Evolutionary conservation across 2,329 filamentous ascomycete species (phyloP).

Genomic region (Trichophyton equinum): DNA sequence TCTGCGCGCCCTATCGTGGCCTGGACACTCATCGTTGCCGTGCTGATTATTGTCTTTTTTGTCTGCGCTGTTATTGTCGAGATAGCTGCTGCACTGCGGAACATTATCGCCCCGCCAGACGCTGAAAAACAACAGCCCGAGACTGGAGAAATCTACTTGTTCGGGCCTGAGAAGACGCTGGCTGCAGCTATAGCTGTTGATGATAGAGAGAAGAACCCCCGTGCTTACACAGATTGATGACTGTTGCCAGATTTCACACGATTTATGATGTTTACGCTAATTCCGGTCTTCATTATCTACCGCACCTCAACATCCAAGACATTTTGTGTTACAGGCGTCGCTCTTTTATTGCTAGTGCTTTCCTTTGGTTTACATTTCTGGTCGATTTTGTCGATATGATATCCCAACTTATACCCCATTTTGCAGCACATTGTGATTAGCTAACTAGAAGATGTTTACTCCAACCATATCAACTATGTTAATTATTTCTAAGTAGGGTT

Average conservation of each 20-base stretch:
- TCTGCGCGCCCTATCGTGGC: conserved; percentile 7
- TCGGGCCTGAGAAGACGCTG: conserved; percentile 4
- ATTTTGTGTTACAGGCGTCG: not conserved
- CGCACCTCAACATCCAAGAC: not conserved
- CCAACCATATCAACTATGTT: no score
- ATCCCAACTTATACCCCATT: not conserved
- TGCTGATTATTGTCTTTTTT: conserved; percentile 9
- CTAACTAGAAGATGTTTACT: not conserved
- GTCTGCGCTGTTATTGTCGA: conserved; percentile 11
- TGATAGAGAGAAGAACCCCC: not conserved
- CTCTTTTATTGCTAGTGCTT: not conserved
- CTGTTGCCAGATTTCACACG: not conserved
- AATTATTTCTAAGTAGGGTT: not conserved
- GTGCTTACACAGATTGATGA: not conserved
- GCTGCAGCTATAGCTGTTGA: not conserved
- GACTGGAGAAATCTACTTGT: not conserved
- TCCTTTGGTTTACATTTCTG: not conserved
- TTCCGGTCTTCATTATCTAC: not conserved
- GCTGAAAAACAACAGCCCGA: not conserved
- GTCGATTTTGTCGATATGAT: not conserved
- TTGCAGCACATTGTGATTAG: not conserved
- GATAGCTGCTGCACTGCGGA: not conserved
- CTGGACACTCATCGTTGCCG: not conserved
- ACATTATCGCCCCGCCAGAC: not conserved
- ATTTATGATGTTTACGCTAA: not conserved